Percentiles rank a stretch among this genome's conserved stretches.
phyloP scores from a whole-genome alignment of 345 rosid genomes.

The Physaria fendleri region DNA sequence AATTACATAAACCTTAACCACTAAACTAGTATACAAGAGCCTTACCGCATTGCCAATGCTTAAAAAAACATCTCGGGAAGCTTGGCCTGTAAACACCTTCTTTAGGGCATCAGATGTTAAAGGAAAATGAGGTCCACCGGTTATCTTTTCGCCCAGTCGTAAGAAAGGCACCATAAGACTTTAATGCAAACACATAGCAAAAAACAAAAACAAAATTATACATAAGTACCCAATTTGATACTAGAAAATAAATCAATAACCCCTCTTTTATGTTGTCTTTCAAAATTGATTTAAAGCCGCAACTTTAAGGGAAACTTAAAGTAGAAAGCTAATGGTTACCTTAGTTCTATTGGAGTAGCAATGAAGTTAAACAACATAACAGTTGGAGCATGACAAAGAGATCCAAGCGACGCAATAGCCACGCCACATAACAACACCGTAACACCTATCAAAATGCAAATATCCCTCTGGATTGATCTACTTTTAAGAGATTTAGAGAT shows the following conservation, averaged over 20 bases:
- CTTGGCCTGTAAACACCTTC: constrained; percentile 83
- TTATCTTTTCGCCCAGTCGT: constrained; percentile 71
- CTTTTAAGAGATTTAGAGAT: not conserved
- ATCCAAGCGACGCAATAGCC: constrained; percentile 70
- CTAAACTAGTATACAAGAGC: constrained; percentile 2
- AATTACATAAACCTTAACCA: not conserved
- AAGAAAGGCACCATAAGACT: constrained; percentile 90
- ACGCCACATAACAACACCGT: constrained; percentile 80
- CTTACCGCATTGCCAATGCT: constrained; percentile 87
- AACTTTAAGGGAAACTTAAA: not conserved
- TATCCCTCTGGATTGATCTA: not conserved
- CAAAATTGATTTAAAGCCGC: not conserved
- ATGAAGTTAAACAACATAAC: constrained; percentile 79
- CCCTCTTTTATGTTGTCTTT: not conserved
- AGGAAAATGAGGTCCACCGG: constrained; percentile 87
- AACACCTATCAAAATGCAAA: constrained; percentile 46
- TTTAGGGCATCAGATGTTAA: constrained; percentile 81
- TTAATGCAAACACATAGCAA: constrained; percentile 15
- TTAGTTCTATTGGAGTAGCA: constrained; percentile 83
- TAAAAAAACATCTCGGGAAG: constrained; percentile 57
- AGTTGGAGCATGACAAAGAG: constrained; percentile 74
- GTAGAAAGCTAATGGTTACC: constrained; percentile 35
- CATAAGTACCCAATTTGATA: not conserved
- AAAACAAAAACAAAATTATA: constrained; percentile 23
- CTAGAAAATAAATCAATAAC: not conserved